phyloP scores from a whole-genome alignment of 2,329 filamentous ascomycete species.

The Neospermospora avenae region DNA sequence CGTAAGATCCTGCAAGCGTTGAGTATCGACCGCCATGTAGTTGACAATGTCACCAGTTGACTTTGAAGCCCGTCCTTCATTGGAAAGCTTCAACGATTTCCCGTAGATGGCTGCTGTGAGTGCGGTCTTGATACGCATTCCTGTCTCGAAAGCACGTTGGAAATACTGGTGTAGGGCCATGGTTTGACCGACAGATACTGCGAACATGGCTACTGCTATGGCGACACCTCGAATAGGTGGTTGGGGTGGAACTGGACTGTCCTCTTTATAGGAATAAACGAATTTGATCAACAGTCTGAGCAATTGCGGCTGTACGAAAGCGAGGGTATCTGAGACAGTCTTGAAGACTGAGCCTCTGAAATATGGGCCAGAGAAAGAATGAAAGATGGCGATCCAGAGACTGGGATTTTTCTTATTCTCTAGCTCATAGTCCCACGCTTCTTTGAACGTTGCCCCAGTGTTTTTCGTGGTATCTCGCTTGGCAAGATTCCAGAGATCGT shows the following conservation, averaged over 20 bases:
- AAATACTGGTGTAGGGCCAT: constrained; percentile 96
- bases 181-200: constrained; percentile 81
- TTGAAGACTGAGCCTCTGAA: constrained; percentile 81
- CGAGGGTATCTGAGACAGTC: constrained; percentile 76
- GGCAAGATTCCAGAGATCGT: constrained; percentile 91
- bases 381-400: constrained; percentile 82
- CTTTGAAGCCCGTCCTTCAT: constrained; percentile 84
- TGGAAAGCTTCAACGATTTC: constrained; percentile 86
- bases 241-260: constrained; percentile 56
- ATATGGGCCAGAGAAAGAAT: constrained; percentile 83
- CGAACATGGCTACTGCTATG: constrained; percentile 91
- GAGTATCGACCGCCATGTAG: constrained; percentile 98
- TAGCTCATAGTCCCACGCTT: constrained; percentile 75
- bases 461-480: constrained; percentile 73
- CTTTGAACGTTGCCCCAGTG: constrained; percentile 67
- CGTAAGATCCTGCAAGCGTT: constrained; percentile 88
- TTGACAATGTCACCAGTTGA: constrained; percentile 98
- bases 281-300: constrained; percentile 80
- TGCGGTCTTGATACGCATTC: constrained; percentile 93
- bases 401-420: constrained; percentile 68
- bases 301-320: constrained; percentile 89
- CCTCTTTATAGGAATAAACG: constrained; percentile 68
- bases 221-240: constrained; percentile 80
- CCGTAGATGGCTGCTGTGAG: constrained; percentile 88
- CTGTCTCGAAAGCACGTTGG: constrained; percentile 88